Evolutionary conservation across 805 yeast species (phyloP).

Genomic region (Ogataea kodamae): DNA sequence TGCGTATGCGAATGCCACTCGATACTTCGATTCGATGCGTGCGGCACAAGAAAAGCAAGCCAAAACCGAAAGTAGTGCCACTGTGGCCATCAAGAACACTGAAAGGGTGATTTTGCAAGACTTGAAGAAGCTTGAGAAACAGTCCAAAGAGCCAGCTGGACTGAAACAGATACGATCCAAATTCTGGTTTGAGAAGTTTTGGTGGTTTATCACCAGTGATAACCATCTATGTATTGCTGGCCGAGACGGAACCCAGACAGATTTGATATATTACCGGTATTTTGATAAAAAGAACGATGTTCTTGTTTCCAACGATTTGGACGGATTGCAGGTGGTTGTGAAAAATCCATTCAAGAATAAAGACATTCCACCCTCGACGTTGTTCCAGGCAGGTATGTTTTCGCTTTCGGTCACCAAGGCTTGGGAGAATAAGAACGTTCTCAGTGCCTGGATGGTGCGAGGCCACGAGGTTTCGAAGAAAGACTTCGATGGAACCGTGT

Average conservation of each 20-base stretch:
- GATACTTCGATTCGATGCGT: constrained; percentile 75
- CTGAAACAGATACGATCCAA: constrained; percentile 65
- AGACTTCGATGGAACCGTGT: constrained; percentile 52
- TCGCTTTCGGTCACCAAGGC: constrained; percentile 80
- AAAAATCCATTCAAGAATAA: constrained; percentile 73
- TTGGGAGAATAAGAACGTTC: constrained; percentile 82
- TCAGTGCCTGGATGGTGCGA: constrained; percentile 82
- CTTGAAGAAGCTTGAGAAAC: constrained; percentile 57
- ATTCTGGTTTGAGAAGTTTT: constrained; percentile 90
- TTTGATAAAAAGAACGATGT: constrained; percentile 66
- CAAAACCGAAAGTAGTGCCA: constrained; percentile 75
- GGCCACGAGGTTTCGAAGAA: constrained; percentile 67
- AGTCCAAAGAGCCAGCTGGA: constrained; percentile 44
- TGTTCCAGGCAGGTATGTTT: constrained; percentile 85
- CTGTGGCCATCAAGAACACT: constrained; percentile 76
- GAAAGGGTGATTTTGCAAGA: constrained; percentile 74
- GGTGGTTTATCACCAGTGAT: constrained; percentile 91
- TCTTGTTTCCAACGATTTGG: constrained; percentile 70
- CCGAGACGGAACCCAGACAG: constrained; percentile 74
- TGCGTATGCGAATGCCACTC: constrained; percentile 85
- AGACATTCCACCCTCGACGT: constrained; percentile 77
- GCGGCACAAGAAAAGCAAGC: constrained; percentile 72
- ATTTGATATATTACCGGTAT: constrained; percentile 74
- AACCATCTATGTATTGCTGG: constrained; percentile 86
- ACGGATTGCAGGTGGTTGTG: constrained; percentile 73